Base-by-base conservation (phyloP, 495 filamentous ascomycete genomes). In the Hypoxylon crocopeplum region DNA sequence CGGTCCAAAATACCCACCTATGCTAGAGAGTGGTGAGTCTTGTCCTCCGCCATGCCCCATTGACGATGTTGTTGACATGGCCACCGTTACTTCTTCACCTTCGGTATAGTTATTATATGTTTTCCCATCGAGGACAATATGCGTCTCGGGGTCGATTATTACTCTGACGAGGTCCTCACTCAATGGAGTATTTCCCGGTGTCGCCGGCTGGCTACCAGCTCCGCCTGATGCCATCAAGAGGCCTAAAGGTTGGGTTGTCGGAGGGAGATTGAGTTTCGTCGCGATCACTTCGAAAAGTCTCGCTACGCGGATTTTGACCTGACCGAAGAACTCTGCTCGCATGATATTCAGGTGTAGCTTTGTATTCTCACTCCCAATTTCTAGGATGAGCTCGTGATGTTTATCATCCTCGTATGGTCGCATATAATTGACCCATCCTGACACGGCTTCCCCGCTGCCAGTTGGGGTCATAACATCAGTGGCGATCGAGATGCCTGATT, bases 321-420 rank as follows among this genome's bases (percentile, higher is more conserved):
- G 72, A 29, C 88, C 81, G 62, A 88, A 77, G 69, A 98, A 96
- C 40, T 90, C 86, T 0, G 86, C 88, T 0, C 84, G 82, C 60
- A 70, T 62, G 45, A 65, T 37, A 30, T 66, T 68, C 17, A 86
- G 72, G 55, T 91, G 81, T 29, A 97, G 62, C 17, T 83, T 75
- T 1, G 86, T 90, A 21, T 75, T 77, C 62, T 93, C 89, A 13
- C 79, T 79, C 25, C 84, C 85, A 38, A 93, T 88, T 65, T 98
- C 91, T 2, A 97, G 72, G 39, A 98, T 82, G 13, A 96, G 79
- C 68, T 93, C 89, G 59, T 84, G 78, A 2, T 86, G 67, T 7
- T 77, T 79, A 25, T 90, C 88, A 60, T 96, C 91, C 12, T 88
- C 85, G 64, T 86, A 96, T 0, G 93, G 93, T 4, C 93, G 87